Percentiles rank a stretch among this genome's conserved stretches.
Evolutionary conservation across 2,329 filamentous ascomycete genomes (phyloP).

Genomic region (Pseudofabraea citricarpa): DNA sequence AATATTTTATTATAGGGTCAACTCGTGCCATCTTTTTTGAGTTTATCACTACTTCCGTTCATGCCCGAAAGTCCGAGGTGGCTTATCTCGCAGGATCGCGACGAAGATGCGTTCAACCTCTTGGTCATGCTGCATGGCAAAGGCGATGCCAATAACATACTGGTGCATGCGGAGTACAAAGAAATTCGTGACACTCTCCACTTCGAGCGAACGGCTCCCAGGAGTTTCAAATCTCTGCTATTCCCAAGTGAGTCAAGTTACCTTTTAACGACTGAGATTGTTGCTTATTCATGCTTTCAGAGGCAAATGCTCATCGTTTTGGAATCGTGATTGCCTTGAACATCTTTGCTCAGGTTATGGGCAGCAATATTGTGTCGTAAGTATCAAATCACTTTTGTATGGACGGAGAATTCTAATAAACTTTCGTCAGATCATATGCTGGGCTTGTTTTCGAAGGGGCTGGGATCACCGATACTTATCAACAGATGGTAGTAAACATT

Average conservation of each 20-base stretch:
- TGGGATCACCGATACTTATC: constrained; percentile 20
- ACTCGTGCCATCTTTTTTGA: not conserved
- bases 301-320: not conserved
- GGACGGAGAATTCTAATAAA: not conserved
- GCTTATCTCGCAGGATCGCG: constrained; percentile 45
- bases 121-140: constrained; percentile 49
- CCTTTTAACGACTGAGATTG: not conserved
- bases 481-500: constrained; percentile 16
- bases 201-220: constrained; percentile 29
- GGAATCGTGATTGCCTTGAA: not conserved
- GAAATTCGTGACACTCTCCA: constrained; percentile 43
- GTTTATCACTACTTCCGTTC: constrained; percentile 19
- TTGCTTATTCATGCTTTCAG: not conserved
- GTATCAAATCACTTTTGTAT: not conserved
- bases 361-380: constrained; percentile 12
- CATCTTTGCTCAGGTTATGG: not conserved
- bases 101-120: constrained; percentile 42
- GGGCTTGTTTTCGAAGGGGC: constrained; percentile 21
- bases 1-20: too few relatives aligned
- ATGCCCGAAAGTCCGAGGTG: constrained; percentile 51
- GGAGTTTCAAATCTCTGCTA: not conserved
- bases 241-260: not conserved
- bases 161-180: constrained; percentile 42
- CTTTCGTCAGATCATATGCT: constrained; percentile 8
- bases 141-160: constrained; percentile 38